Conservation (phyloP, 1,139 yeast species). For the Candida tropicalis region DNA sequence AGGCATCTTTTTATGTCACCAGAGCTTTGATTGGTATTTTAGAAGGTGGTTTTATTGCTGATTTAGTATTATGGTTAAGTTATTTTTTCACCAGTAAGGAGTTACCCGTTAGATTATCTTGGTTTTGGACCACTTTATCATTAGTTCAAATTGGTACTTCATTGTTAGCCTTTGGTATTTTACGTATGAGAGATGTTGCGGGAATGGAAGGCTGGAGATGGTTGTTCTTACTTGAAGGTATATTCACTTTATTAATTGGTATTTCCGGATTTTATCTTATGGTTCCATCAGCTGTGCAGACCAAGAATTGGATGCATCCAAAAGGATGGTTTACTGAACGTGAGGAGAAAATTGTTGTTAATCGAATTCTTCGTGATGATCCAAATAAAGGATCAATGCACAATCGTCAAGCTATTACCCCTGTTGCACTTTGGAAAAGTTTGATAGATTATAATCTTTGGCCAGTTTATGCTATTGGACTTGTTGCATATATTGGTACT, state of each 20-base stretch:
- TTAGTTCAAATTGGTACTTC: slow-evolving; percentile 37
- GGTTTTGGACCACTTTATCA: slow-evolving; percentile 20
- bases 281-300: slow-evolving; percentile 62
- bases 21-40: slow-evolving; percentile 31
- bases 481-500: slow-evolving; percentile 47
- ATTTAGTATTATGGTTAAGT: slow-evolving; percentile 29
- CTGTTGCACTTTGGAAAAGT: slow-evolving; percentile 40
- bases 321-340: slow-evolving; percentile 67
- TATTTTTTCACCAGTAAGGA: slow-evolving; percentile 32
- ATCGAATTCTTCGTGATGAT: slow-evolving; percentile 65
- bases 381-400: slow-evolving; percentile 35
- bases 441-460: slow-evolving; percentile 57
- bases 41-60: slow-evolving; percentile 38
- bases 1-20: slow-evolving; percentile 28
- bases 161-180: slow-evolving; percentile 37
- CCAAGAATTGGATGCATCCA: slow-evolving; percentile 52
- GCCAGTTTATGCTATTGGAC: slow-evolving; percentile 59
- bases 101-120: slow-evolving; percentile 27
- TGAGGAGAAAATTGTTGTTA: slow-evolving; percentile 64
- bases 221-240: slow-evolving; percentile 67
- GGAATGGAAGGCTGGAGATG: slow-evolving; percentile 59
- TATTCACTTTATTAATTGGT: slow-evolving; percentile 58
- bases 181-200: slow-evolving; percentile 30
- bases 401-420: slow-evolving; percentile 57
- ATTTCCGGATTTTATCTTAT: slow-evolving; percentile 52